phyloP scores from a whole-genome alignment of 768 basidiomycete genomes.

The Tricholoma hemisulphureum region DNA sequence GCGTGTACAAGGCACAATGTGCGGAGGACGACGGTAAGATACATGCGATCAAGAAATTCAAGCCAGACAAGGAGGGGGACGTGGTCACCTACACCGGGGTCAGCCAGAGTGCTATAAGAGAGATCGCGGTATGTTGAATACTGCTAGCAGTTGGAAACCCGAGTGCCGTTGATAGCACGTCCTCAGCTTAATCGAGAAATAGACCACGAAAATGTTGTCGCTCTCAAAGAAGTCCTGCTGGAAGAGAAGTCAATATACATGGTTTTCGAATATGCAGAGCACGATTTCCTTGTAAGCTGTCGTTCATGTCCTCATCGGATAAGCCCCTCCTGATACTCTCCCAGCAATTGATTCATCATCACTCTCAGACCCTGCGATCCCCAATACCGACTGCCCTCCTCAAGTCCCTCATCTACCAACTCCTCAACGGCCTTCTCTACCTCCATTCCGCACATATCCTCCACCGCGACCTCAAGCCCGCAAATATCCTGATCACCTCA shows the following conservation, averaged over 20 bases:
- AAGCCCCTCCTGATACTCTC: neutral
- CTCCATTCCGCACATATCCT: slow-evolving; percentile 94
- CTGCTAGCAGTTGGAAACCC: neutral
- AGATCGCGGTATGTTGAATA: slow-evolving; percentile 70
- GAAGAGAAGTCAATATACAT: slow-evolving; percentile 99
- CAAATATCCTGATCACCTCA: slow-evolving; percentile 94
- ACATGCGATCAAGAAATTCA: slow-evolving; percentile 99
- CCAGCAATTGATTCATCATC: slow-evolving; percentile 98
- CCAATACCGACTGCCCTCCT: slow-evolving; percentile 76
- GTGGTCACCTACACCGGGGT: slow-evolving; percentile 94
- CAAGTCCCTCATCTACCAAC: slow-evolving; percentile 92
- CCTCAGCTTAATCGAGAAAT: slow-evolving; percentile 86
- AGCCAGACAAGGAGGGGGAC: slow-evolving; percentile 99
- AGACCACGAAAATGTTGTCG: slow-evolving; percentile 85
- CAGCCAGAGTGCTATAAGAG: slow-evolving; percentile 94
- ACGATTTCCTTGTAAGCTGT: slow-evolving; percentile 84
- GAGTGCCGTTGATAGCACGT: slow-evolving; percentile 11
- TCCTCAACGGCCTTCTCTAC: slow-evolving; percentile 91
- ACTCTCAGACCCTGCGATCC: slow-evolving; percentile 83
- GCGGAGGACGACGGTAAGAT: slow-evolving; percentile 65
- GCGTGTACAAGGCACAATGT: slow-evolving; percentile 96
- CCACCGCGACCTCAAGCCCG: slow-evolving; percentile 97
- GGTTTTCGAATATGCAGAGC: slow-evolving; percentile 99
- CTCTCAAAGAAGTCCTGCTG: slow-evolving; percentile 90
- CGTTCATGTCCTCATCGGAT: slow-evolving; percentile 4